Base-by-base conservation (phyloP, 192 early-diverging fungal genomes). In the Podila horticola region DNA sequence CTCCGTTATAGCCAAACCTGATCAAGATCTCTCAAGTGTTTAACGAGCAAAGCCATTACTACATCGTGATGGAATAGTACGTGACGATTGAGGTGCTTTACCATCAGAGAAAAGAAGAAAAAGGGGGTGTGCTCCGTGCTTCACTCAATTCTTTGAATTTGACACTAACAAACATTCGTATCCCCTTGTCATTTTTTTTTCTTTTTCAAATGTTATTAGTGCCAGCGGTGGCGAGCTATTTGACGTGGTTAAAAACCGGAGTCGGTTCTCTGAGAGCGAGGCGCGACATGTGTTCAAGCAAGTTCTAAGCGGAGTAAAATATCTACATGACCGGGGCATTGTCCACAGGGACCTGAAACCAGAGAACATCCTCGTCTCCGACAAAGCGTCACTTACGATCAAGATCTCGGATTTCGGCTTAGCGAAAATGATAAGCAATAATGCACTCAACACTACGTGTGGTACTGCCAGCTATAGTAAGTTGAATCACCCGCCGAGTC, bases 381-480 rank as follows among this genome's bases (percentile, higher is more conserved):
- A 88, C 66, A 75, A 72, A 45, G 83, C 82, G 9, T 60, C 83
- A 17, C 74, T 86, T 55, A 89, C 90, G 57, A 87, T 97, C 77
- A 99, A 97, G 89, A 93, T 99, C 64, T 91, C 94, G 22, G 98
- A 99, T 83, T 99, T 99, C 89, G 98, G 97, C 4, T 83, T 98
- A 71, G 95, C 97, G 41, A 97, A 84, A 38, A 72, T 76, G 60
- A 74, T 82, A 33, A 66, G 72, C 36, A 87, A 92, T 41, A 83
- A 86, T 19, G 84, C 91, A 20, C 91, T 93, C 88, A 87, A 87
- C 33, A 95, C 93, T 4, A 86, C 89, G 31, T 98, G 97, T 73
- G 97, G 97, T 3, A 98, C 97, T 0, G 94, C 95, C 4, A 93
- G 91, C 64, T 94, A 94, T 72, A 84, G 86, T 86, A 86, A 64